A percentile compares a stretch with the other conserved stretches of the same genome.
These are phyloP conservation scores for Bolboschoenoplectus hybrid DNA, from an alignment of 202 grass and related monocot species.

Conservation along the genomic window DNA sequence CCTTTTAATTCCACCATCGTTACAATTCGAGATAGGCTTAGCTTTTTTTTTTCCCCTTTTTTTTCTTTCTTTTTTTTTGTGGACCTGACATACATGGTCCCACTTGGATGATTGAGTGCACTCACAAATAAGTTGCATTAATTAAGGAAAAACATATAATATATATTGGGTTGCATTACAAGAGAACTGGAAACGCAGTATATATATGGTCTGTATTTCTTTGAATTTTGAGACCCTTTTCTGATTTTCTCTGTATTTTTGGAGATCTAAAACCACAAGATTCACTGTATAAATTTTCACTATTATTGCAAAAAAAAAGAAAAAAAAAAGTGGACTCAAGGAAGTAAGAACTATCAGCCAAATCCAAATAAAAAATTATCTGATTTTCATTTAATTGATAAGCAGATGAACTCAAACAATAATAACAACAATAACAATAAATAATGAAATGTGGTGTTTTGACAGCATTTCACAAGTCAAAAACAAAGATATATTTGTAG, in stretches of 20 bases:
- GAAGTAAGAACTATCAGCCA: background rate
- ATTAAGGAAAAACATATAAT: background rate
- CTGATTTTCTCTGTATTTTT: background rate
- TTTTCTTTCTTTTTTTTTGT: background rate
- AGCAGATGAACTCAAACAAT: background rate
- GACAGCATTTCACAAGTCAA: background rate
- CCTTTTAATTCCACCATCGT: conserved; percentile 27
- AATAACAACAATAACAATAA: no score
- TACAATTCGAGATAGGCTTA: background rate
- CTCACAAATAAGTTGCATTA: background rate
- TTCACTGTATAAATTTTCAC: background rate
- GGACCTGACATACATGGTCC: background rate
- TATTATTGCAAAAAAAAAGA: background rate
- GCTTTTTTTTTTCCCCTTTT: no score
- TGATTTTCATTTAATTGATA: background rate
- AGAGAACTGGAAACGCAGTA: background rate
- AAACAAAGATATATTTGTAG: background rate
- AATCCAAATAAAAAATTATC: background rate
- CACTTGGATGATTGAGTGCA: background rate
- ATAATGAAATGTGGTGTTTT: no score
- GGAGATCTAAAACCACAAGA: background rate
- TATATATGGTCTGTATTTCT: background rate
- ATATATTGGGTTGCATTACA: background rate
- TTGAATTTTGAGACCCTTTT: no score
- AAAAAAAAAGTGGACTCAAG: background rate